Base-by-base conservation (phyloP, 805 yeast species). In the Saturnispora diversa region DNA sequence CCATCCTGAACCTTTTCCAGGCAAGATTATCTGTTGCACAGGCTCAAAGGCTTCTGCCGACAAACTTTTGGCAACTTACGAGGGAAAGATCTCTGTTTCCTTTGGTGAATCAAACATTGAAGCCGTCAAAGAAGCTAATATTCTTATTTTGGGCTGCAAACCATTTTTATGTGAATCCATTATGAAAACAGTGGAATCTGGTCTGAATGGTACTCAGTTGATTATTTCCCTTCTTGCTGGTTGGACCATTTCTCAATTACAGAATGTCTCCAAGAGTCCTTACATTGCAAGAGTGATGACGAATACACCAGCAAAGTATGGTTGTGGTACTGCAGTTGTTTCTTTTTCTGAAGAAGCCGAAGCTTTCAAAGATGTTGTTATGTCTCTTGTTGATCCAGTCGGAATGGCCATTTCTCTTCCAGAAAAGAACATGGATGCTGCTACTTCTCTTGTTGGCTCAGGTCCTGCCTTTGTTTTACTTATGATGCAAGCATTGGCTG, bases 381-480 rank as follows among this genome's bases (percentile, higher is more conserved):
- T 68, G 69, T 62, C 66, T 33, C 63, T 83, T 43, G 68, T 80
- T 25, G 64, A 70, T 34, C 77, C 85, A 26, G 77, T 82, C 40
- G 92, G 92, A 5, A 69, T 70, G 49, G 80, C 80, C 16, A 62
- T 75, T 44, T 75, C 73, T 50, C 63, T 84, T 31, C 90, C 88
- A 15, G 99, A 92, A 62, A 81, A 82, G 58, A 84, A 86, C 62
- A 87, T 90, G 87, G 97, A 92, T 58, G 95, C 90, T 4, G 94
- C 95, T 30, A 90, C 97, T 7, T 83, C 96, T 0, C 70, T 92
- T 35, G 86, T 92, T 42, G 98, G 98, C 1, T 85, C 96, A 2
- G 98, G 95, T 1, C 97, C 97, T 1, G 98, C 98, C 0, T 92
- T 90, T 59, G 83, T 85, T 38, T 69, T 88, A 52, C 66, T 87